Percentiles rank a stretch among this genome's conserved stretches.
Conservation (phyloP, 768 basidiomycete species). For the Naganishia onofrii region DNA sequence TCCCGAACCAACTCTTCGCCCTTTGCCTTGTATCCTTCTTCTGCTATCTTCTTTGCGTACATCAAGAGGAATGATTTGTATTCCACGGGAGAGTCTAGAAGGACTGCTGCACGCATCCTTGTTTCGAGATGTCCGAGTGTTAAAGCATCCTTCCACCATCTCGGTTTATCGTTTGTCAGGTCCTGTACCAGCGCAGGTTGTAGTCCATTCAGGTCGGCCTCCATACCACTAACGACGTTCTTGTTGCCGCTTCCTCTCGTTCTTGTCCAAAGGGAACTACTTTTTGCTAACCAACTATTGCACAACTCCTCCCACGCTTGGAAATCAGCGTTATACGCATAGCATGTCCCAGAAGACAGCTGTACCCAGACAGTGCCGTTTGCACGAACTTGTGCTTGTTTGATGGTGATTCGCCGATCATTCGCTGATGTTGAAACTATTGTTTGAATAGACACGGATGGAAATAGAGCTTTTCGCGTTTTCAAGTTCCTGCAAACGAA, state of each 20-base stretch:
- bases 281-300: constrained; percentile 79
- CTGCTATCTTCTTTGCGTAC: constrained; percentile 79
- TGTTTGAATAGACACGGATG: constrained; percentile 61
- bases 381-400: constrained; percentile 66
- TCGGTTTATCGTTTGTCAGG: constrained; percentile 52
- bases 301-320: constrained; percentile 70
- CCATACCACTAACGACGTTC: constrained; percentile 33
- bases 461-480: constrained; percentile 64
- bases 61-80: constrained; percentile 71
- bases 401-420: constrained; percentile 53
- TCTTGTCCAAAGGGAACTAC: constrained; percentile 55
- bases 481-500: constrained; percentile 66
- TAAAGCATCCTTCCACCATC: constrained; percentile 79
- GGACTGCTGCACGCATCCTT: constrained; percentile 67
- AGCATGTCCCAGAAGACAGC: constrained; percentile 72
- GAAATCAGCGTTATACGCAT: constrained; percentile 72
- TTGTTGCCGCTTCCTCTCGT: constrained; percentile 21
- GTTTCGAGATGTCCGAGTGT: constrained; percentile 87
- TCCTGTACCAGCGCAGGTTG: constrained; percentile 14
- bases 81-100: constrained; percentile 78
- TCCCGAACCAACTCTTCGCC: constrained; percentile 90
- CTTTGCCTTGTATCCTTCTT: constrained; percentile 82
- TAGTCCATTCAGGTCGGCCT: constrained; percentile 43
- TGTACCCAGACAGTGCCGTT: constrained; percentile 77
- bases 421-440: background rate